Base-by-base conservation (phyloP, 345 rosid genomes). In the Lepidium didymum region DNA sequence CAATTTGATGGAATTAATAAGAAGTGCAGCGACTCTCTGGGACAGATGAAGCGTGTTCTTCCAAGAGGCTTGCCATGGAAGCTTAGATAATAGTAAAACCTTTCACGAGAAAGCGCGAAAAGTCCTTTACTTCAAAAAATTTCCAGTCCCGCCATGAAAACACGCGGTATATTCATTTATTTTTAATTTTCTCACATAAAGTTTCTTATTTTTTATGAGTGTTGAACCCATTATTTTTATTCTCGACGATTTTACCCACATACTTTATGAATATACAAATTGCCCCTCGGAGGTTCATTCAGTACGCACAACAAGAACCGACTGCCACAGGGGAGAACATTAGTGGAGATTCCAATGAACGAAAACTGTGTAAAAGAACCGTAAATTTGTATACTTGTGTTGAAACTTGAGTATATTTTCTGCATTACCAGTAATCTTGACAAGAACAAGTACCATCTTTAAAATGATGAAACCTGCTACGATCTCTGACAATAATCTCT, bases 391-490 rank as follows among this genome's bases (percentile, higher is more conserved):
- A 45, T 25, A 45, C 3, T 10, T 42, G 38, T 8, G 31, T 31
- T 5, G 33, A 65, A 52, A 51, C 8, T 10, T 3, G n/a, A 10
- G 9, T 55, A 25, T 16, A 0, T 62, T 42, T 15, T 15, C n/a
- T 70, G 19, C 37, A 49, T 79, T 67, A 87, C 93, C 88, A 85
- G 79, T 82, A 87, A 66, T 85, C 93, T 76, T 60, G 75, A 23
- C 92, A 91, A 58, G 89, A 80, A 77, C 97, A 87, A 67, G 62
- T 61, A 19, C 94, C 96, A 23, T 79, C 73, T 78, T 60, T 84
- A 57, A 89, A 89, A 80, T 87, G 96, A 73, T 91, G 96, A 84
- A 87, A 92, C 58, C 92, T 68, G 38, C 96, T 92, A n/a, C 79
- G 75, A 67, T 89, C 95, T 73, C 96, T 85, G 5, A 92, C 88